These are phyloP conservation scores for Haberlea rhodopensis DNA, from an alignment of 257 asterid genomes.

Conservation along the genomic window DNA sequence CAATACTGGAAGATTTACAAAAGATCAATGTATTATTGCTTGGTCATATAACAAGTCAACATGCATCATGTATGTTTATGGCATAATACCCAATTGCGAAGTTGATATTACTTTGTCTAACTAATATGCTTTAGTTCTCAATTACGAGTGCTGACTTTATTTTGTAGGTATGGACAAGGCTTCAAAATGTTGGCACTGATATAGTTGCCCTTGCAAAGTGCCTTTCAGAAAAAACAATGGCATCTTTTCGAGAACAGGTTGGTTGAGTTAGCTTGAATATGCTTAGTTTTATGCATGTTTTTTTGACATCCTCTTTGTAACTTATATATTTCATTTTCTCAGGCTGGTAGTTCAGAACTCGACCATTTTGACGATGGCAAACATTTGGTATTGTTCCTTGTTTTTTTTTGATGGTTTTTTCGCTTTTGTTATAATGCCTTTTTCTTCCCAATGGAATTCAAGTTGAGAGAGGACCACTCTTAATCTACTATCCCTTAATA, in stretches of 20 bases:
- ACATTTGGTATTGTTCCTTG: not conserved
- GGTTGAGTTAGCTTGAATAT: conserved; percentile 26
- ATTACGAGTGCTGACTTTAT: conserved; percentile 10
- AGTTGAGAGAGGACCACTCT: not conserved
- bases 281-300: conserved; percentile 4
- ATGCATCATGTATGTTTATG: not conserved
- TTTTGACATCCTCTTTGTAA: not conserved
- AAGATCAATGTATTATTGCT: not conserved
- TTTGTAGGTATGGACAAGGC: conserved; percentile 66
- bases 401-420: not conserved
- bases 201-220: conserved; percentile 56
- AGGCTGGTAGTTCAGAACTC: not conserved
- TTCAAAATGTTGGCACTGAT: conserved; percentile 60
- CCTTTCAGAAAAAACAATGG: conserved; percentile 55
- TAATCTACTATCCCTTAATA: not conserved
- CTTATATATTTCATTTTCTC: not conserved
- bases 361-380: not conserved
- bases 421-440: not conserved
- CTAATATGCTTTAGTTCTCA: conserved; percentile 6
- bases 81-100: conserved; percentile 12
- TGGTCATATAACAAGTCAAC: not conserved
- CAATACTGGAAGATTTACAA: not conserved
- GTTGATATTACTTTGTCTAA: not conserved
- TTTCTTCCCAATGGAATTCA: not conserved
- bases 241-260: conserved; percentile 67